These are phyloP conservation scores for Allomyces javanicus DNA, from an alignment of 192 early-diverging fungal genomes.

Conservation along the genomic window DNA sequence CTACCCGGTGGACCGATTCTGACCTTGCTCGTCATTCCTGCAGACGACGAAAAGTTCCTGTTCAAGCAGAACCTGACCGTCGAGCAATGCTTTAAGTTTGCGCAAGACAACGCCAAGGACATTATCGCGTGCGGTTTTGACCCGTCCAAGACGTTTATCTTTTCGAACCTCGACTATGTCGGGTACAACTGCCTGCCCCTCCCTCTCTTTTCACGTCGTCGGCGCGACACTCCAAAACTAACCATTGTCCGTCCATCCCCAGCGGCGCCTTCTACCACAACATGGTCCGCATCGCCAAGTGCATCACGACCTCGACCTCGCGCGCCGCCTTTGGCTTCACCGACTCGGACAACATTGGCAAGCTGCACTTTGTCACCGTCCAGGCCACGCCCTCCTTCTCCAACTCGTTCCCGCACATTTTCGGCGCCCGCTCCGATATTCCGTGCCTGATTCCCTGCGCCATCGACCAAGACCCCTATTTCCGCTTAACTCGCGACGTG, in stretches of 20 bases:
- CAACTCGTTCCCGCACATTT: constrained; percentile 88
- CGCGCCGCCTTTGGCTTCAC: constrained; percentile 81
- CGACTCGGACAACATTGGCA: constrained; percentile 75
- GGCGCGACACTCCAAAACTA: not conserved
- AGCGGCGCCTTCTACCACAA: constrained; percentile 88
- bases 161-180: constrained; percentile 77
- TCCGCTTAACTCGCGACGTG: constrained; percentile 89
- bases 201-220: not conserved
- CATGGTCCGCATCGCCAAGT: constrained; percentile 66
- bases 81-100: constrained; percentile 55
- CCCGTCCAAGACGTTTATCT: constrained; percentile 90
- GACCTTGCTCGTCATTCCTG: not conserved
- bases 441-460: constrained; percentile 95
- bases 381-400: constrained; percentile 91
- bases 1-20: not conserved
- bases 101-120: constrained; percentile 66
- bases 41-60: constrained; percentile 94
- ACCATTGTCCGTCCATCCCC: not conserved
- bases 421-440: constrained; percentile 71
- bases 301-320: constrained; percentile 64
- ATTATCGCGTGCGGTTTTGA: constrained; percentile 91
- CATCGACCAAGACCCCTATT: constrained; percentile 98
- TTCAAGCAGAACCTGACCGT: constrained; percentile 77
- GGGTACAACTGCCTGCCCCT: constrained; percentile 27
- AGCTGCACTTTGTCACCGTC: constrained; percentile 79